Evolutionary conservation across 2,329 filamentous ascomycete species (phyloP), one percentile per base, ranked within the genome.

Genomic region (Reticulascus tulasneorum): DNA sequence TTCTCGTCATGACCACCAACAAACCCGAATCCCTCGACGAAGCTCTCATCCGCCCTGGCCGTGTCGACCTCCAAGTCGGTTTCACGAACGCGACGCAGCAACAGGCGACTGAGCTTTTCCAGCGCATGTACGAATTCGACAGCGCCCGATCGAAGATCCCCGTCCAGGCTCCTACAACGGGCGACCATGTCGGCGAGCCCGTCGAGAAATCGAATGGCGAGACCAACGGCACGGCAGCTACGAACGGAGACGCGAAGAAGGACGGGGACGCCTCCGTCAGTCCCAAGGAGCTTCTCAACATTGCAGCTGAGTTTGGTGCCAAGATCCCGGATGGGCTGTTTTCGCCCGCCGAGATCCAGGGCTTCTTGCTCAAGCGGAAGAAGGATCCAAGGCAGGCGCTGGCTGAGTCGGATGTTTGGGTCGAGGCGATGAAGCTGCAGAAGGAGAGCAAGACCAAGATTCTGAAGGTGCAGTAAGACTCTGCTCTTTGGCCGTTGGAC

Each of bases 1-100:
- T 91, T 10, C 72, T 91, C 13, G 81, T 91, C 62, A 88, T 90
- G 82, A 90, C 86, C 0, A 88, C 84, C 21, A 93, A 91, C 59
- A 75, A 79, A 41, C 82, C 82, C 4, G 80, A 90, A 48, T 70
- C 75, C 11, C 73, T 91, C 0, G 85, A 90, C 52, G 73, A 80
- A 29, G 85, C 84, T 0, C 70, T 93, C 6, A 80, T 89, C 32
- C 71, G 85, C 1, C 84, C 86, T 0, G 84, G 49, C 16, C 39
- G 44, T 5, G 42, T 52, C 11, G 48, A 49, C 19, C 24, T 52
- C 19, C 40, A 50, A 21, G 44, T 48, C 8, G 45, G 48, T 15
- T 46, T 48, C n/a, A 37, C 45, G 19, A 50, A 52, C 33, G 42
- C 39, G 9, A 51, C 42, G 3, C 60, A 62, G 21, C 47, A 57